Conservation (phyloP, 164 flowering plant genomes). For the Kalanchoe fedtschenkoi region DNA sequence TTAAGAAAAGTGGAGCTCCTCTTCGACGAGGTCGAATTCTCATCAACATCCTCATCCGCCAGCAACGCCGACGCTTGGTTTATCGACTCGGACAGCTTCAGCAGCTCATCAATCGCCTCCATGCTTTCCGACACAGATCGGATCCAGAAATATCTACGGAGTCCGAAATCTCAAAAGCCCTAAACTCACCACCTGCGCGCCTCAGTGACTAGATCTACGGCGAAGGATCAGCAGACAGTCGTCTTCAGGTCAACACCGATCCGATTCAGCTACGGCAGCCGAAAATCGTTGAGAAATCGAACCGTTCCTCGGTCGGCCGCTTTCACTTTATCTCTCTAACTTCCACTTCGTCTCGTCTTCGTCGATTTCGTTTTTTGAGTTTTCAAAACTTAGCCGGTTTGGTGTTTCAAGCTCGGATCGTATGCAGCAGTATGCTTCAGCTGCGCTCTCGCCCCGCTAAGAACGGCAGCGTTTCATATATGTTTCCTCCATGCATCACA, state of each 20-base stretch:
- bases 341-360: not conserved
- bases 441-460: too few species aligned
- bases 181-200: not conserved
- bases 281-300: not conserved
- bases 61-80: constrained; percentile 3
- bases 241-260: not conserved
- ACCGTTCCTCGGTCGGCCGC: not conserved
- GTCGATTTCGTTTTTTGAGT: not conserved
- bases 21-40: constrained; percentile 26
- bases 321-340: not conserved
- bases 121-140: not conserved
- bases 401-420: too few species aligned
- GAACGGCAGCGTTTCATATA: too few species aligned
- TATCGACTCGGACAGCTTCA: constrained; percentile 5
- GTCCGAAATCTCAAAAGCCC: not conserved
- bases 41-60: constrained; percentile 34
- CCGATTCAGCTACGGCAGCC: not conserved
- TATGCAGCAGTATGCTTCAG: too few species aligned
- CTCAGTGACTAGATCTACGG: not conserved
- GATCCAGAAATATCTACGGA: not conserved
- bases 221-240: not conserved
- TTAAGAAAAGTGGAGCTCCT: constrained; percentile 56
- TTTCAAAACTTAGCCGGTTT: too few species aligned
- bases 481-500: too few species aligned
- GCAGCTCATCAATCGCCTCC: constrained; percentile 8